These are phyloP conservation scores for Arthrobotrys iridis DNA, from an alignment of 2,329 filamentous ascomycete genomes.

Conservation along the genomic window DNA sequence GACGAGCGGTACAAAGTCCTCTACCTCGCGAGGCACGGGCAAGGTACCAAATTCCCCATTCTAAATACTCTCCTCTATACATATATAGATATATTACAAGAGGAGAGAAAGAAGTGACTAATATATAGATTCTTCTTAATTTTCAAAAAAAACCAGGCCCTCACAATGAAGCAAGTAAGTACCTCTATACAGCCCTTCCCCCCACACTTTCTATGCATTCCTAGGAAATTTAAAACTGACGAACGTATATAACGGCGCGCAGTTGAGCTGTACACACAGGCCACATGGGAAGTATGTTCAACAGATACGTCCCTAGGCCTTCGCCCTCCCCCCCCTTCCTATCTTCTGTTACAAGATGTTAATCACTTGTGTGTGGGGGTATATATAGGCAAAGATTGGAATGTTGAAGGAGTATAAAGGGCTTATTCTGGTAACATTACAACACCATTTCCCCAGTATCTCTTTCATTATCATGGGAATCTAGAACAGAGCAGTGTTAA, in stretches of 20 bases:
- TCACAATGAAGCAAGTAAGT: slow-evolving; percentile 49
- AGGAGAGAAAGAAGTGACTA: background rate
- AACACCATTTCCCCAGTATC: background rate
- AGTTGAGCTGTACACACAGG: slow-evolving; percentile 32
- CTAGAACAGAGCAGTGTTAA: too few relatives aligned
- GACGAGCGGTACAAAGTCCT: slow-evolving; percentile 72
- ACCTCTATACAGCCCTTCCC: background rate
- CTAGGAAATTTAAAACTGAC: background rate
- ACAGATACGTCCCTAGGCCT: slow-evolving; percentile 15
- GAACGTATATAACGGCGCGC: slow-evolving; percentile 20
- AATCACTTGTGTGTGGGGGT: too few relatives aligned
- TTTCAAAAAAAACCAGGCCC: slow-evolving; percentile 18
- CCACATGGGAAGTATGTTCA: slow-evolving; percentile 34
- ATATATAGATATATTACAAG: background rate
- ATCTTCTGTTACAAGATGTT: background rate
- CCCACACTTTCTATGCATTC: background rate
- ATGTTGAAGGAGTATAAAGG: slow-evolving; percentile 42
- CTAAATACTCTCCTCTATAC: background rate
- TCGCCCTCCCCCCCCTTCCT: background rate
- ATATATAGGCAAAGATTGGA: slow-evolving; percentile 21
- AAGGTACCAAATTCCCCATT: slow-evolving; percentile 66
- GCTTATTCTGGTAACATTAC: slow-evolving; percentile 28
- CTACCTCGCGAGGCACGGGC: slow-evolving; percentile 75
- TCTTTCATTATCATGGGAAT: background rate
- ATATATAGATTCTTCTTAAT: background rate